Evolutionary conservation across 192 early-diverging fungal species (phyloP).

Genomic region (Haplosporangium gracile): DNA sequence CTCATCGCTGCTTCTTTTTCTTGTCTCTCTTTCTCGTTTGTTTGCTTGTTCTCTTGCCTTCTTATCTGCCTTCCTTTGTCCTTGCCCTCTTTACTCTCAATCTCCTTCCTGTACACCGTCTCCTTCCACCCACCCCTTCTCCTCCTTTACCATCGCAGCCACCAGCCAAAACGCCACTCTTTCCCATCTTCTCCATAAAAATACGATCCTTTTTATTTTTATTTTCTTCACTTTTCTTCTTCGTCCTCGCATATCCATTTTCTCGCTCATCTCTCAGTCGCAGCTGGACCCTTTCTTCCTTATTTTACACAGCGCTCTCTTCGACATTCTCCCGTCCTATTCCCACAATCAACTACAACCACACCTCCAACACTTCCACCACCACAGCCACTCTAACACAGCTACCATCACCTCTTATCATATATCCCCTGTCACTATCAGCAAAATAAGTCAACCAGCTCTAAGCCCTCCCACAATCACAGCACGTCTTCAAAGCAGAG

Average conservation of each 20-base stretch:
- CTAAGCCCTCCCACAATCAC: no score
- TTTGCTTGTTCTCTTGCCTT: not conserved
- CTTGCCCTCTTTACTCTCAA: conserved; percentile 63
- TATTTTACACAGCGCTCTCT: not conserved
- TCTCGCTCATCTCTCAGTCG: not conserved
- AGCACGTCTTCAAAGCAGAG: no score
- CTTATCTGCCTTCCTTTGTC: conserved; percentile 78
- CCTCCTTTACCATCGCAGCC: not conserved
- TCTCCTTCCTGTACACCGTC: not conserved
- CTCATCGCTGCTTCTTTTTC: not conserved
- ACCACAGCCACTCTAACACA: no score
- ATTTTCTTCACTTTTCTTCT: not conserved
- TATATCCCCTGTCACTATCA: not conserved
- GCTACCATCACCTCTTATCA: no score
- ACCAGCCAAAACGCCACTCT: not conserved
- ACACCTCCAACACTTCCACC: not conserved
- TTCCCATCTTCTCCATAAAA: not conserved
- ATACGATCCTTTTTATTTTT: not conserved
- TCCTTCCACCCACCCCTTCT: not conserved
- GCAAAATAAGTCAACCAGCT: not conserved
- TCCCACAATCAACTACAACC: not conserved
- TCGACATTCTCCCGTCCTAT: not conserved
- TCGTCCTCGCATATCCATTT: not conserved
- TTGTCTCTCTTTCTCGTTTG: not conserved
- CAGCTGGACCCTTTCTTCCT: not conserved